Evolutionary conservation across 768 basidiomycete genomes (phyloP).

Genomic region (Lentinula boryana): DNA sequence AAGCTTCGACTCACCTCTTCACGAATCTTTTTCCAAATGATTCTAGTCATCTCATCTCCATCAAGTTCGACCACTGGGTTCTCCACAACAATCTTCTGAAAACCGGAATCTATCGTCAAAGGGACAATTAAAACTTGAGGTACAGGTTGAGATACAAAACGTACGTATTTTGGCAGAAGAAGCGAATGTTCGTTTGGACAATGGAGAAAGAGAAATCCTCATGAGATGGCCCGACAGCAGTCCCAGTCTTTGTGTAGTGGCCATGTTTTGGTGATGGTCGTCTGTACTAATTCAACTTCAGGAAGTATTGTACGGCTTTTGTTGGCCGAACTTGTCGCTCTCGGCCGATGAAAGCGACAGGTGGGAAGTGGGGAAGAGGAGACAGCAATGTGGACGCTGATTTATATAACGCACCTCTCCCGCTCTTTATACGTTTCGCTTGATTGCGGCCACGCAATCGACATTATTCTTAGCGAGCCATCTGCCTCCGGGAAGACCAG

Average conservation of each 20-base stretch:
- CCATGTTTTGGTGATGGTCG: background rate
- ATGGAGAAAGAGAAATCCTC: background rate
- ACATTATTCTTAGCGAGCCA: background rate
- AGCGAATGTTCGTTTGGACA: background rate
- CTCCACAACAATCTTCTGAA: slow-evolving; percentile 70
- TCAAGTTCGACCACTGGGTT: slow-evolving; percentile 95
- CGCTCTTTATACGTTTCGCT: background rate
- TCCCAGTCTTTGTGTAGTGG: background rate
- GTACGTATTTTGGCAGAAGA: slow-evolving; percentile 2
- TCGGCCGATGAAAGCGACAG: background rate
- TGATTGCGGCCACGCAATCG: background rate
- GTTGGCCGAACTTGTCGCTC: background rate
- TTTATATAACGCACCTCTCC: too few relatives aligned
- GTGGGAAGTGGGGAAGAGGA: too few relatives aligned
- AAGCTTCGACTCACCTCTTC: slow-evolving; percentile 63
- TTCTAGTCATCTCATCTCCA: slow-evolving; percentile 98
- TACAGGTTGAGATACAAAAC: background rate
- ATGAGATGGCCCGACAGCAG: slow-evolving; percentile 1
- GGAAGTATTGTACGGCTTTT: too few relatives aligned
- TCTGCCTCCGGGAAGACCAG: background rate
- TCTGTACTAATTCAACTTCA: background rate
- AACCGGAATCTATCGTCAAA: background rate
- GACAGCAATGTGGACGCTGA: too few relatives aligned
- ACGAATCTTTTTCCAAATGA: slow-evolving; percentile 98
- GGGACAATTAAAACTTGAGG: background rate